These are phyloP conservation scores for Xylaria curta DNA, from an alignment of 495 filamentous ascomycete genomes.

Conservation along the genomic window DNA sequence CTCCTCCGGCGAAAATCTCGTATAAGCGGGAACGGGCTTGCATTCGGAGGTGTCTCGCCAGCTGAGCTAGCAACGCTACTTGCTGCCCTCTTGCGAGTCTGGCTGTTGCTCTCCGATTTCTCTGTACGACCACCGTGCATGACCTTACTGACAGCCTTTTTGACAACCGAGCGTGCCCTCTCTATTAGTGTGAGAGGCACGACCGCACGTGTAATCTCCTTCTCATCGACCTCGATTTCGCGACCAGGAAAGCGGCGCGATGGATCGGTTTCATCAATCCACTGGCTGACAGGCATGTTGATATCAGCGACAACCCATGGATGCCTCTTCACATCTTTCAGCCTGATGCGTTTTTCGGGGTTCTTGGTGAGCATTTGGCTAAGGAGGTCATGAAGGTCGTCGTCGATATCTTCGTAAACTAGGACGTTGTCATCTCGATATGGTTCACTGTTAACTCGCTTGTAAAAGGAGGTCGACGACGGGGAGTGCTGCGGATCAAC, in stretches of 20 bases:
- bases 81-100: conserved; percentile 57
- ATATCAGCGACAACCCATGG: conserved; percentile 92
- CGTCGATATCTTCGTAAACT: conserved; percentile 83
- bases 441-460: conserved; percentile 55
- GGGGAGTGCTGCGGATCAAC: conserved; percentile 66
- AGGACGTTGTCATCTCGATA: conserved; percentile 71
- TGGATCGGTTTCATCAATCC: conserved; percentile 95
- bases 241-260: conserved; percentile 78
- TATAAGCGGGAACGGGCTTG: conserved; percentile 44
- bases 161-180: conserved; percentile 70
- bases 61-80: conserved; percentile 66
- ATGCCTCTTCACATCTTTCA: conserved; percentile 94
- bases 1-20: conserved; percentile 69
- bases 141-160: conserved; percentile 68
- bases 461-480: conserved; percentile 57
- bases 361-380: conserved; percentile 85
- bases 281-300: conserved; percentile 67
- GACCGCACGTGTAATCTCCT: conserved; percentile 89
- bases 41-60: conserved; percentile 49
- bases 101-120: conserved; percentile 57
- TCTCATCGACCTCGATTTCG: conserved; percentile 89
- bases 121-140: conserved; percentile 62
- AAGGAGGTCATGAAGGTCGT: conserved; percentile 81
- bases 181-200: conserved; percentile 87
- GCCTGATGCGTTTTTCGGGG: conserved; percentile 81